Base-by-base conservation (phyloP, 1,284 basidiomycete species). In the Flammula alnicola region DNA sequence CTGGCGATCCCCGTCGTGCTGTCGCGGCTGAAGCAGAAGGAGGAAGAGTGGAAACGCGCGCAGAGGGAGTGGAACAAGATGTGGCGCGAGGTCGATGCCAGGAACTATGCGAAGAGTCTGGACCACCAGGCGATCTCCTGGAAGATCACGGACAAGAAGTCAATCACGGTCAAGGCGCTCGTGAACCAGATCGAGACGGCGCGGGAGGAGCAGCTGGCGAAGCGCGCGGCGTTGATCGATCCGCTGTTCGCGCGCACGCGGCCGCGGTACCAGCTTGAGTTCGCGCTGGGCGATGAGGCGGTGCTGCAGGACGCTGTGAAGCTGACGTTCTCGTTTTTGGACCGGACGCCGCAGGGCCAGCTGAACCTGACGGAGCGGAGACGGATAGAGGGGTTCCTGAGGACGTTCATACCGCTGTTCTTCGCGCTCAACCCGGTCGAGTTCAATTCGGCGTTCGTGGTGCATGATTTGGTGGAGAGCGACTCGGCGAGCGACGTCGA, bases 21-120 rank as follows among this genome's bases (percentile, higher is more conserved):
- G n/a, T 76, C 82, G 31, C 84, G 97, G 7, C 75, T 99, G 56
- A 97, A 97, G 76, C 89, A 92, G 69, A 99, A 98, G 73, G 95
- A 98, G 67, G 94, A 95, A 58, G 95, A 98, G 67, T 99, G 97
- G 96, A 97, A 95, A 72, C 82, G 93, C n/a, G 95, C 94, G n/a
- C 93, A 98, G 69, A 75, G 94, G 54, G 97, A 98, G 72, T 99
- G 97, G 97, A 98, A 98, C 75, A 93, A 96, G 66, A 93, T 98
- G 41, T 99, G 96, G 97, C 78, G 95, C 47, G 96, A 98, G 74
- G 93, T 98, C 17, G 96, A 98, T 63, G 91, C 91, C 32, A 80
- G 91, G 58, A 98, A 98, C 73, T 98, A 93, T 67, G 83, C 86
- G 70, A 95, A 95, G 77, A 90, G 88, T 39, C 79, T 98, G 56